phyloP scores from a whole-genome alignment of 2,329 filamentous ascomycete genomes.

The Huntiella bhutanensis region DNA sequence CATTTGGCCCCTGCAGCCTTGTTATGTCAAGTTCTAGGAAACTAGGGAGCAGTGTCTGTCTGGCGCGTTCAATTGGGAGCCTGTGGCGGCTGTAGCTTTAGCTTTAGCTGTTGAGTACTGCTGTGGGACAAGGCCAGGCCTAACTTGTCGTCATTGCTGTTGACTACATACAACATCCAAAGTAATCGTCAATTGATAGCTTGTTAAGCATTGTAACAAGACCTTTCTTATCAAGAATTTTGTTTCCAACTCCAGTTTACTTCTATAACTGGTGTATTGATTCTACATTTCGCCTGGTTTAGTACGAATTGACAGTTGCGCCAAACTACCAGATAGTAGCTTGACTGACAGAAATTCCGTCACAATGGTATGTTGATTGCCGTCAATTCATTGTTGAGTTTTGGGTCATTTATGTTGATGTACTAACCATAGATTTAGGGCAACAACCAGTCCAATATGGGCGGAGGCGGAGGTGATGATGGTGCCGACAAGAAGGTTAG shows the following conservation, averaged over 20 bases:
- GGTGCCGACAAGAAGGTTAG: constrained; percentile 86
- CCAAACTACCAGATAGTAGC: no score
- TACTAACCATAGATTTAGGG: constrained; percentile 31
- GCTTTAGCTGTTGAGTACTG: neutral
- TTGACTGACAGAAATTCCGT: no score
- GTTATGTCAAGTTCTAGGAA: neutral
- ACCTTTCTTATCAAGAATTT: no score
- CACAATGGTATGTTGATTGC: constrained; percentile 1
- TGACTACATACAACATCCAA: neutral
- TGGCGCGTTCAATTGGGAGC: constrained; percentile 10
- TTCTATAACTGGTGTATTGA: neutral
- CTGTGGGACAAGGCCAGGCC: neutral
- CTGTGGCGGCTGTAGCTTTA: neutral
- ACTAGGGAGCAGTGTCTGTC: neutral
- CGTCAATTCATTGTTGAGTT: neutral
- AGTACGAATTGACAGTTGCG: no score
- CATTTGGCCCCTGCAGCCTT: constrained; percentile 1
- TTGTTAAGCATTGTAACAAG: no score
- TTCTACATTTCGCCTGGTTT: no score
- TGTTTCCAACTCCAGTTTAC: no score
- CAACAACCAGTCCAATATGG: constrained; percentile 76
- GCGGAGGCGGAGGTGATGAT: constrained; percentile 59
- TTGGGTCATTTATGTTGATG: neutral
- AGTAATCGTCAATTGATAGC: neutral
- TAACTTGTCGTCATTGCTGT: neutral